Conservation (phyloP, 1,284 basidiomycete genomes). For the Waitea zeae region DNA sequence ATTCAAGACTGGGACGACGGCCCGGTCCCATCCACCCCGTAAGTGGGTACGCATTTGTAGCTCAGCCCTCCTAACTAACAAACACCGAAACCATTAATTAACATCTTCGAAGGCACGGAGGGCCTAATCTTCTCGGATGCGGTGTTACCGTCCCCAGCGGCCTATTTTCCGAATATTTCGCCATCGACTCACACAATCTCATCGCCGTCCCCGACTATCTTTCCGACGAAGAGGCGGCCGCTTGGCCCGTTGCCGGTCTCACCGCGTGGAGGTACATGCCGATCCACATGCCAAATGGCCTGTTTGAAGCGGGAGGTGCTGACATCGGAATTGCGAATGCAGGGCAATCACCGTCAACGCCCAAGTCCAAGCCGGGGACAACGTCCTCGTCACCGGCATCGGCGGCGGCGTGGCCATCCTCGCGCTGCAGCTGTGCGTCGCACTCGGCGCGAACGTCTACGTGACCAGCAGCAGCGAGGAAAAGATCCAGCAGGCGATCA, state of each 20-base stretch:
- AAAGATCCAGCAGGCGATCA: conserved; percentile 53
- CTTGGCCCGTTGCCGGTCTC: conserved; percentile 62
- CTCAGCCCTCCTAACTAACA: conserved; percentile 3
- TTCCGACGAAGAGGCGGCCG: conserved; percentile 49
- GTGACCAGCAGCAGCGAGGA: conserved; percentile 62
- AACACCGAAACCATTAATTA: conserved; percentile 10
- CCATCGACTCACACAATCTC: conserved; percentile 54
- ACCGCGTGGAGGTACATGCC: conserved; percentile 63
- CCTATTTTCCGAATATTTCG: conserved; percentile 64
- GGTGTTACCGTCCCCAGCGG: conserved; percentile 34
- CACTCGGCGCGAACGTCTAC: conserved; percentile 64
- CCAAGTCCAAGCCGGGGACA: conserved; percentile 42
- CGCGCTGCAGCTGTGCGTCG: conserved; percentile 63
- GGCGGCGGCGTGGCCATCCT: conserved; percentile 74
- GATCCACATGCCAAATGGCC: no score
- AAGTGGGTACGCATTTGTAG: conserved; percentile 8
- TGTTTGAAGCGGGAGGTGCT: conserved; percentile 1
- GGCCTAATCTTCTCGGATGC: conserved; percentile 38
- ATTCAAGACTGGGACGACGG: conserved; percentile 61
- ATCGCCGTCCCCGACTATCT: conserved; percentile 55
- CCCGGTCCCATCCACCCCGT: conserved; percentile 47
- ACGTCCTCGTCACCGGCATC: conserved; percentile 64
- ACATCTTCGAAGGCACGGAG: conserved; percentile 3
- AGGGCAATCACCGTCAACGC: conserved; percentile 64
- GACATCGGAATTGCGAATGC: not conserved